Conservation (phyloP, 495 filamentous ascomycete species). For the Lasiosphaeria ovina region DNA sequence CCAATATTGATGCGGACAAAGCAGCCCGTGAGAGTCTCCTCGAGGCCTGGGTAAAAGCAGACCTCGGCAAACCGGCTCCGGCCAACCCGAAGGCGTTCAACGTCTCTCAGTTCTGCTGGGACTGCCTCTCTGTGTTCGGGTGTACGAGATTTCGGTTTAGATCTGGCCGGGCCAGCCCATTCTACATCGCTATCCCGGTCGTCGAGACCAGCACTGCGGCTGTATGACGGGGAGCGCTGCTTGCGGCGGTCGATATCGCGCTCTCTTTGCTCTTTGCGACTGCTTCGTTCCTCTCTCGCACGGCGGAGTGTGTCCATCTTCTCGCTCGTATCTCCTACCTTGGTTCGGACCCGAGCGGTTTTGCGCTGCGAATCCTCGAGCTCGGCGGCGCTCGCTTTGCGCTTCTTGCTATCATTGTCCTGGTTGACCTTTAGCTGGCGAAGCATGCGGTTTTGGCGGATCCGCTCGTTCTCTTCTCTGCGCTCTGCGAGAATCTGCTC, state of each 20-base stretch:
- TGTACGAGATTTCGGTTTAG: slow-evolving; percentile 43
- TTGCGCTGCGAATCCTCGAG: slow-evolving; percentile 71
- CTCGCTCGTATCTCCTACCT: slow-evolving; percentile 72
- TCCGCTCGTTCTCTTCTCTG: slow-evolving; percentile 72
- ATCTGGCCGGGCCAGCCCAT: slow-evolving; percentile 52
- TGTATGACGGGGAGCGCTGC: slow-evolving; percentile 41
- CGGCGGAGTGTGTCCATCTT: slow-evolving; percentile 82
- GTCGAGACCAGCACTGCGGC: slow-evolving; percentile 56
- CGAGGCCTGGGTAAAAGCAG: slow-evolving; percentile 88
- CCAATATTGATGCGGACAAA: slow-evolving; percentile 81
- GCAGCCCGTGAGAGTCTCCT: slow-evolving; percentile 71
- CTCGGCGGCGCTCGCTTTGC: slow-evolving; percentile 73
- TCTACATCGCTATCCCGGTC: slow-evolving; percentile 80
- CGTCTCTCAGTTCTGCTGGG: slow-evolving; percentile 70
- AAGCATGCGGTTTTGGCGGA: slow-evolving; percentile 80
- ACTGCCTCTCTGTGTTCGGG: slow-evolving; percentile 48
- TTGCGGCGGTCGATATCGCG: slow-evolving; percentile 62
- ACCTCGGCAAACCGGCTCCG: slow-evolving; percentile 77
- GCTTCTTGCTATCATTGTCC: slow-evolving; percentile 68
- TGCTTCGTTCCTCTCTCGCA: slow-evolving; percentile 78
- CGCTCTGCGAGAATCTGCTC: slow-evolving; percentile 89
- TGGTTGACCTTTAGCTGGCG: slow-evolving; percentile 71
- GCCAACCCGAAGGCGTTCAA: slow-evolving; percentile 78
- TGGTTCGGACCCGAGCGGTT: slow-evolving; percentile 78
- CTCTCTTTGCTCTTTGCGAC: slow-evolving; percentile 70